phyloP scores from a whole-genome alignment of 495 filamentous ascomycete species.

The Penicillium simplicissimum region DNA sequence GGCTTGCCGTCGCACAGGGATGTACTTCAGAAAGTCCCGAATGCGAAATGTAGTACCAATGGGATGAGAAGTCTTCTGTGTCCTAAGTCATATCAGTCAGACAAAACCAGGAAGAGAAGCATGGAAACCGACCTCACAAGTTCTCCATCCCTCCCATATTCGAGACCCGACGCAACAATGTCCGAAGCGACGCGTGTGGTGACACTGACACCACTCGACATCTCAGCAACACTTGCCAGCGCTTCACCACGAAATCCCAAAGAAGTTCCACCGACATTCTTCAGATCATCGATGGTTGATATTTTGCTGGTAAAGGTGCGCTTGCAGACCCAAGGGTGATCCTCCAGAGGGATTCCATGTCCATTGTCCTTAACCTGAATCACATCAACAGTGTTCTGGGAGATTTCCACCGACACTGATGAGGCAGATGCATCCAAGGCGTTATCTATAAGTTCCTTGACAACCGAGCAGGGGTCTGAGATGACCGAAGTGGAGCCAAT shows the following conservation, averaged over 20 bases:
- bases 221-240: conserved; percentile 71
- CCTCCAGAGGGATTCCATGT: conserved; percentile 70
- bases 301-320: conserved; percentile 88
- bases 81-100: conserved; percentile 25
- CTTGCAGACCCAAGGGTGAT: conserved; percentile 67
- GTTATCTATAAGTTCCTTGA: conserved; percentile 95
- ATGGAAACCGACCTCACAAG: conserved; percentile 41
- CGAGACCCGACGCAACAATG: conserved; percentile 56
- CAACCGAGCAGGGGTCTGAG: conserved; percentile 67
- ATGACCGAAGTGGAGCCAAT: conserved; percentile 76
- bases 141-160: conserved; percentile 53
- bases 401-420: conserved; percentile 70
- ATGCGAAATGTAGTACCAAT: conserved; percentile 78
- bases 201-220: conserved; percentile 63
- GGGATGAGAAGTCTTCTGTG: conserved; percentile 59
- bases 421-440: conserved; percentile 80
- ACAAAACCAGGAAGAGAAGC: too few relatives aligned
- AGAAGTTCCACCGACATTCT: conserved; percentile 59
- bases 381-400: conserved; percentile 73
- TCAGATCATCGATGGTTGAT: conserved; percentile 68
- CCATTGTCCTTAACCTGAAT: conserved; percentile 93
- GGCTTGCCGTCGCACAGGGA: conserved; percentile 75
- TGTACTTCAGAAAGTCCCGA: conserved; percentile 61
- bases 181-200: conserved; percentile 74
- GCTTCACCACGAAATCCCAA: conserved; percentile 91